phyloP scores from a whole-genome alignment of 129 eudicot species.

The Calendula officinalis region DNA sequence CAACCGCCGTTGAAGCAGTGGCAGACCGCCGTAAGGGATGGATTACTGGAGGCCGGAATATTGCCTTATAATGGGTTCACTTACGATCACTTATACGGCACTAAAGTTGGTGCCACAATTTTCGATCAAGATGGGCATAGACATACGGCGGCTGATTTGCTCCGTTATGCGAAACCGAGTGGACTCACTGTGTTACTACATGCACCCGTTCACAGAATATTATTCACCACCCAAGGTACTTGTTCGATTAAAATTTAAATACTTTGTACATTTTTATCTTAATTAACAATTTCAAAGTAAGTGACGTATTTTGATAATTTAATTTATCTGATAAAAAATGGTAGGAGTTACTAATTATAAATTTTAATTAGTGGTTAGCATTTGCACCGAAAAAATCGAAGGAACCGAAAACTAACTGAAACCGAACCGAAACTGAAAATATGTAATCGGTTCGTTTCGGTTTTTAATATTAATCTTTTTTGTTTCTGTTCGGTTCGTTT shows the following conservation, averaged over 20 bases:
- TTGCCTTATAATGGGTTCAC: conserved; percentile 72
- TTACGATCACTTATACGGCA: conserved; percentile 48
- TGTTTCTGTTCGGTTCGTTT: too few relatives aligned
- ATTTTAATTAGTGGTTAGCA: too few relatives aligned
- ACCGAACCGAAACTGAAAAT: too few relatives aligned
- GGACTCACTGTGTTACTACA: conserved; percentile 59
- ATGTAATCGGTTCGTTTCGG: too few relatives aligned
- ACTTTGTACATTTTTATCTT: not conserved
- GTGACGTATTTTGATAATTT: too few relatives aligned
- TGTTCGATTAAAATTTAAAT: not conserved
- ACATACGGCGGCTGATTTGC: conserved; percentile 84
- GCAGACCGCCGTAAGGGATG: conserved; percentile 83
- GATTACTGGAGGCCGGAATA: conserved; percentile 70
- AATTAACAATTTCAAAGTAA: not conserved
- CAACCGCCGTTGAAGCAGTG: conserved; percentile 71
- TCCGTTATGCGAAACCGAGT: conserved; percentile 59
- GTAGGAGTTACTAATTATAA: too few relatives aligned
- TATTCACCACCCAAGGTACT: conserved; percentile 59
- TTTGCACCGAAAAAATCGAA: too few relatives aligned
- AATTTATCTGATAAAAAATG: too few relatives aligned
- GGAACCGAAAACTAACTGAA: too few relatives aligned
- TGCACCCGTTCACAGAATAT: conserved; percentile 65
- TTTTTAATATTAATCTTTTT: too few relatives aligned
- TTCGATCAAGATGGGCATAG: conserved; percentile 59
- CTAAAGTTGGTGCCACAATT: conserved; percentile 56